Evolutionary conservation across 1,284 basidiomycete species (phyloP).

Genomic region (Heterobasidion parviporum): DNA sequence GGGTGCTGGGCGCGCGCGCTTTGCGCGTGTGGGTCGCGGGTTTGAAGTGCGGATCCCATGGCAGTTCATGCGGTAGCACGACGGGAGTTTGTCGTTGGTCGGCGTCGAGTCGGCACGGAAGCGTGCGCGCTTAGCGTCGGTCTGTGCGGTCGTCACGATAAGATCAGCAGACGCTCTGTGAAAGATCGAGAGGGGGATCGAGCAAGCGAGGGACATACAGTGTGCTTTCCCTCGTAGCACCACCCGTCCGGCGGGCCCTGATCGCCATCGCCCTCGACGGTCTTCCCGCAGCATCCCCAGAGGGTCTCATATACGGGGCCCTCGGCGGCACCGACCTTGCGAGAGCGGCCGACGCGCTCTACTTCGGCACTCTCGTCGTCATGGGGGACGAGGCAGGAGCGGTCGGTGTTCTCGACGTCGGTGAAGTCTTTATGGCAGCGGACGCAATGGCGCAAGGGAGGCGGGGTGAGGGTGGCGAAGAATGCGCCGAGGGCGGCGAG

Average conservation of each 20-base stretch:
- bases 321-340: slow-evolving; percentile 13
- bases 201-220: slow-evolving; percentile 33
- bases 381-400: slow-evolving; percentile 37
- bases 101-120: slow-evolving; percentile 68
- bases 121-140: slow-evolving; percentile 62
- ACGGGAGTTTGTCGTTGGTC: slow-evolving; percentile 56
- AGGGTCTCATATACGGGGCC: slow-evolving; percentile 40
- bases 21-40: slow-evolving; percentile 13
- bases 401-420: slow-evolving; percentile 28
- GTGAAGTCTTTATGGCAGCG: slow-evolving; percentile 54
- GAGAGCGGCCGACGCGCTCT: slow-evolving; percentile 28
- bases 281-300: slow-evolving; percentile 65
- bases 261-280: slow-evolving; percentile 64
- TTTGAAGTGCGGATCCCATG: slow-evolving; percentile 30
- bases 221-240: slow-evolving; percentile 77
- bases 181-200: not conserved
- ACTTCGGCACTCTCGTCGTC: slow-evolving; percentile 49
- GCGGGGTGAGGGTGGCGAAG: slow-evolving; percentile 51
- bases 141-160: slow-evolving; percentile 29
- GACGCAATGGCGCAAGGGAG: slow-evolving; percentile 60
- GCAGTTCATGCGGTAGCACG: slow-evolving; percentile 49
- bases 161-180: not conserved
- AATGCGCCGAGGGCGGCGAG: slow-evolving; percentile 41
- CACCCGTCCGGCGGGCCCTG: slow-evolving; percentile 76
- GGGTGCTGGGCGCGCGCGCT: slow-evolving; percentile 8